Evolutionary conservation across 2,329 filamentous ascomycete genomes (phyloP), one percentile per base, ranked within the genome.

Genomic region (Verruconis gallopava): DNA sequence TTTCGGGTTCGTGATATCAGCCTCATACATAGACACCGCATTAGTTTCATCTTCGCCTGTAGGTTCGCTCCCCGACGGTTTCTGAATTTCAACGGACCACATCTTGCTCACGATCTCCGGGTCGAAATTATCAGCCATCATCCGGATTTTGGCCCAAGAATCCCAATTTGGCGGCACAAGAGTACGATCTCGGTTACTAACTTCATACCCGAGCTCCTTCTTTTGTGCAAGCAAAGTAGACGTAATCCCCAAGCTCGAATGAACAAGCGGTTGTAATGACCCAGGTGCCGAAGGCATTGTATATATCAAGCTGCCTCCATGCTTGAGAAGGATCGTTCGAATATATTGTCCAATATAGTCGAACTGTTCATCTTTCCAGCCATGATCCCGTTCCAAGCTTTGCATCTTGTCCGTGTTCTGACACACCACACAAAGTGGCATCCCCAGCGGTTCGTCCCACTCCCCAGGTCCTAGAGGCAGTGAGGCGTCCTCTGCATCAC

Each of bases 111-210:
- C 72, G 12, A 75, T 73, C 65, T 98, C 91, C 17, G 93, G 84
- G 50, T 96, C 85, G 53, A 96, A 96, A 0, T 80, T 84, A 55
- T 94, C 91, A 42, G 85, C 77, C 20, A 96, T 68, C 35, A 96
- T 85, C 33, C 89, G 75, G 46, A 98, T 95, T 63, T 96, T 98
- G 46, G 86, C 88, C 84, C 86, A 95, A 0, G 88, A 95, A 61
- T 98, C 91, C 91, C 91, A 98, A 59, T 95, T 95, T 13, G 88
- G 82, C 2, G 89, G 89, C 1, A 98, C 83, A 4, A 95, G 71
- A 42, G 98, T 88, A 68, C 93, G 93, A 60, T 94, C 88, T 46
- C 89, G 75, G 63, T 91, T 91, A 50, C 93, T 91, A 46, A 93
- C 83, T 53, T 94, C 93, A 58, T 88, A 57, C 40, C 60, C 55